A percentile compares a stretch with the other conserved stretches of the same genome.
phyloP scores from a whole-genome alignment of 208 protist species.

The Trypanosoma boissoni region DNA sequence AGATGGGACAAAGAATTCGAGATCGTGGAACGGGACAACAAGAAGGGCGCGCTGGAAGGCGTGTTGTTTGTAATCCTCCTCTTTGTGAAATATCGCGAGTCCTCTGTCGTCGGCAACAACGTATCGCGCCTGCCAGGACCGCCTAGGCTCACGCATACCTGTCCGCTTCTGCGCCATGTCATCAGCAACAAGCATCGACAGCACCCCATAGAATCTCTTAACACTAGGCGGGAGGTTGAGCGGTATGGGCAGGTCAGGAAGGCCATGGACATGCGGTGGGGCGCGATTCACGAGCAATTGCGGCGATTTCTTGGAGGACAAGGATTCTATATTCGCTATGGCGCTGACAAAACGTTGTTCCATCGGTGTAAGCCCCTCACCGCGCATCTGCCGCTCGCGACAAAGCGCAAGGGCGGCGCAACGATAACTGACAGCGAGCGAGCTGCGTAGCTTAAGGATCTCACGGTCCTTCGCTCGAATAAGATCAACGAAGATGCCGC shows the following conservation, averaged over 20 bases:
- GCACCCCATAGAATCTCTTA: constrained; percentile 7
- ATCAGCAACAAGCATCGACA: constrained; percentile 16
- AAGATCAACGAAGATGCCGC: neutral
- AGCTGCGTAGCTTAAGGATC: constrained; percentile 19
- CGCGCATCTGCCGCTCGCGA: neutral
- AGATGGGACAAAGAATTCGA: constrained; percentile 45
- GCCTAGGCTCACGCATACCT: neutral
- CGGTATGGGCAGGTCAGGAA: constrained; percentile 23
- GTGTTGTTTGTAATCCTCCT: constrained; percentile 37
- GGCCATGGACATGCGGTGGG: constrained; percentile 21
- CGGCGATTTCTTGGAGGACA: neutral
- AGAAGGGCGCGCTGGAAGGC: constrained; percentile 34
- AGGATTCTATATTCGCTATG: neutral
- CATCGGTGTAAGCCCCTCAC: neutral
- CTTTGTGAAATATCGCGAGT: constrained; percentile 28
- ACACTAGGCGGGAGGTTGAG: constrained; percentile 5
- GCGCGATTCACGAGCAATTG: constrained; percentile 13
- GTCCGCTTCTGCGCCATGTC: constrained; percentile 14
- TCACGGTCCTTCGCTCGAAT: constrained; percentile 23
- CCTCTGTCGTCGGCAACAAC: constrained; percentile 46
- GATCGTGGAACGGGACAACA: constrained; percentile 32
- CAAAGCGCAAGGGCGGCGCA: constrained; percentile 11
- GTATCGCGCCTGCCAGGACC: constrained; percentile 34
- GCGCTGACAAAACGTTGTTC: constrained; percentile 21
- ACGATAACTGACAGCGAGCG: constrained; percentile 14